These are phyloP conservation scores for Chalaropsis thielavioides DNA, from an alignment of 2,329 filamentous ascomycete species.

Conservation along the genomic window DNA sequence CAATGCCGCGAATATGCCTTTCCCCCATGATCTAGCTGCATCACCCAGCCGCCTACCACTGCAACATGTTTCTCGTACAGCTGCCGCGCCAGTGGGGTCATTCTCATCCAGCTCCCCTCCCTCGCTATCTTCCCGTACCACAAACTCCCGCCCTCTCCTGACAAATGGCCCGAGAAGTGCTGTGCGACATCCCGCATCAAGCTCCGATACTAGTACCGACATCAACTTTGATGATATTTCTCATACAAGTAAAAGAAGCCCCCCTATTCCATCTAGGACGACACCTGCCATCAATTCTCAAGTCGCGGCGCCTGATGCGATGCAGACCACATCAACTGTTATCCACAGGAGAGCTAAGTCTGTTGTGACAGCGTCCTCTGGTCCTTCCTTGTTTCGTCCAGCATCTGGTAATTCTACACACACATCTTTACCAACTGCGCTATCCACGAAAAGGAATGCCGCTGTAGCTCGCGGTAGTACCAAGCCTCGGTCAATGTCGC, in stretches of 20 bases:
- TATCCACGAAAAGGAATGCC: background rate
- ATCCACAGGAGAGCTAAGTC: slow-evolving; percentile 11
- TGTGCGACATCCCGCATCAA: slow-evolving; percentile 7
- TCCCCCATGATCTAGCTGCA: slow-evolving; percentile 17
- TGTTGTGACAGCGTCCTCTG: background rate
- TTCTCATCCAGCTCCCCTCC: background rate
- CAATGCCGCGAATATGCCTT: slow-evolving; percentile 16
- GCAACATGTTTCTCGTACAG: slow-evolving; percentile 27
- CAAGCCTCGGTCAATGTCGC: slow-evolving; percentile 22
- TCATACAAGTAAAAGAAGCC: slow-evolving; percentile 21
- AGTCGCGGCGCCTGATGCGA: background rate
- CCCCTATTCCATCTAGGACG: slow-evolving; percentile 24
- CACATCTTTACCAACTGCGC: background rate
- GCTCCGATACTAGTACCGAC: background rate
- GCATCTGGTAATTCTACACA: background rate
- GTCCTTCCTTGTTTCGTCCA: background rate
- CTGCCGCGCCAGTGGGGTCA: background rate
- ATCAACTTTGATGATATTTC: background rate
- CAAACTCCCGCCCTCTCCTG: background rate
- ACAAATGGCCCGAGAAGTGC: background rate
- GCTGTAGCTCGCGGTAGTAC: background rate
- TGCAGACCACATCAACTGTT: background rate
- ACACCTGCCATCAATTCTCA: background rate
- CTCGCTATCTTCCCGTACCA: background rate
- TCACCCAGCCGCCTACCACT: slow-evolving; percentile 39